These are phyloP conservation scores for Besnoitia besnoiti DNA, from an alignment of 169 alveolate genomes.

Conservation along the genomic window DNA sequence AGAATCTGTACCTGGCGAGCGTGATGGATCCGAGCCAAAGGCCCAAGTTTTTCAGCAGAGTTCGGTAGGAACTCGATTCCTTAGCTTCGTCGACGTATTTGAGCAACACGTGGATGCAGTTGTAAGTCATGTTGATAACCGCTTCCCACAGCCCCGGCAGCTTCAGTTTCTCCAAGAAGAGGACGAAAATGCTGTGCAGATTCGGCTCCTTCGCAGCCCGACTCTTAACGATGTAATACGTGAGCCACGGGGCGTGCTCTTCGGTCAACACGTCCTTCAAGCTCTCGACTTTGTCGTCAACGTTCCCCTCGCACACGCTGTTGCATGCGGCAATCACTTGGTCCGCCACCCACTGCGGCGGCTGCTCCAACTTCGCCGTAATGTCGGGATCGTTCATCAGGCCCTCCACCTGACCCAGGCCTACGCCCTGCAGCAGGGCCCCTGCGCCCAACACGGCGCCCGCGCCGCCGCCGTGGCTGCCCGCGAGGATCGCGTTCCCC, in stretches of 20 bases:
- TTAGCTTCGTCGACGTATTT: slow-evolving; percentile 79
- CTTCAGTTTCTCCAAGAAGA: slow-evolving; percentile 81
- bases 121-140: slow-evolving; percentile 84
- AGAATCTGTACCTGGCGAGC: slow-evolving; percentile 73
- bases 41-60: slow-evolving; percentile 89
- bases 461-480: neutral
- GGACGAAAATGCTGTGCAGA: slow-evolving; percentile 86
- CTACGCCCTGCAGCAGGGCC: slow-evolving; percentile 74
- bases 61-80: slow-evolving; percentile 85
- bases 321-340: slow-evolving; percentile 55
- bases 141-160: slow-evolving; percentile 72
- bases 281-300: slow-evolving; percentile 60
- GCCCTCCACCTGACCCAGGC: slow-evolving; percentile 75
- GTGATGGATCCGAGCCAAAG: slow-evolving; percentile 91
- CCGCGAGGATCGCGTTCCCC: neutral
- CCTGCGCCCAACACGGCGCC: slow-evolving; percentile 53
- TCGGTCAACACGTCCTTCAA: slow-evolving; percentile 73
- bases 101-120: slow-evolving; percentile 85
- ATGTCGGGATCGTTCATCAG: slow-evolving; percentile 74
- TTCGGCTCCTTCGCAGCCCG: slow-evolving; percentile 91
- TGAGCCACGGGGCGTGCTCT: slow-evolving; percentile 85
- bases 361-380: slow-evolving; percentile 26
- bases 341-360: slow-evolving; percentile 69
- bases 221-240: slow-evolving; percentile 88
- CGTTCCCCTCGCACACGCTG: slow-evolving; percentile 53